Base-by-base conservation (phyloP, 495 filamentous ascomycete genomes). In the Astrothelium macrocarpum region DNA sequence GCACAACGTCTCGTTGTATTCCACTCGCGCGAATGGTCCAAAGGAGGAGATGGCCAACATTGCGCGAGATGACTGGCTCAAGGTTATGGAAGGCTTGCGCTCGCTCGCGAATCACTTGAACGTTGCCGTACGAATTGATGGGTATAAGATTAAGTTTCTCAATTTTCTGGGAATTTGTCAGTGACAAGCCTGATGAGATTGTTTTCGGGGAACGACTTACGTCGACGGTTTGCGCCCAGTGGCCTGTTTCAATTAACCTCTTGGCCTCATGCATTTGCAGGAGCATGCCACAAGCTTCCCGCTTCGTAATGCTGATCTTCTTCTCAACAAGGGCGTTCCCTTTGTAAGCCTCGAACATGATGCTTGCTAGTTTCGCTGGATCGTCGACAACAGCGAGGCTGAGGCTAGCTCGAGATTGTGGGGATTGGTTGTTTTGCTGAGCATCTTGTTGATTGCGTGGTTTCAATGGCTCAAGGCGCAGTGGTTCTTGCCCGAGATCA, bases 11-110 rank as follows among this genome's bases (percentile, higher is more conserved):
- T 36, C 91, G 82, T 71, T 94, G 85, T 32, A 82, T 79, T 59
- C 85, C 84, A 73, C 92, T 94, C 71, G 88, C 90, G 25, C 85
- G 82, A 66, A 97, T 90, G 34, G 90, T 89, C 93, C 94, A 96
- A 76, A 96, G 87, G 32, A 98, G 82, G 59, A 97, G 78, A 76
- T 90, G 88, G 0, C 90, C 91, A 65, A 97, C 82, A 70, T 91
- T 95, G 71, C 88, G 84, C 1, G 91, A 86, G 32, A 97, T 86
- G 11, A 89, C 81, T 65, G 89, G 82, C 10, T 90, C 80, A 7
- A 95, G 78, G 2, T 80, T 78, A 11, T 88, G 80, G 71, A 97
- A 97, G 32, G 83, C 84, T 66, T 88, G 83, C 2, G 93, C 90
- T 58, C 82, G 80, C 66, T 78, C 78, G 34, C 94, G 89, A 77